These are phyloP conservation scores for Paecilomyces dactylethromorphus DNA, from an alignment of 2,329 filamentous ascomycete genomes.

Conservation along the genomic window DNA sequence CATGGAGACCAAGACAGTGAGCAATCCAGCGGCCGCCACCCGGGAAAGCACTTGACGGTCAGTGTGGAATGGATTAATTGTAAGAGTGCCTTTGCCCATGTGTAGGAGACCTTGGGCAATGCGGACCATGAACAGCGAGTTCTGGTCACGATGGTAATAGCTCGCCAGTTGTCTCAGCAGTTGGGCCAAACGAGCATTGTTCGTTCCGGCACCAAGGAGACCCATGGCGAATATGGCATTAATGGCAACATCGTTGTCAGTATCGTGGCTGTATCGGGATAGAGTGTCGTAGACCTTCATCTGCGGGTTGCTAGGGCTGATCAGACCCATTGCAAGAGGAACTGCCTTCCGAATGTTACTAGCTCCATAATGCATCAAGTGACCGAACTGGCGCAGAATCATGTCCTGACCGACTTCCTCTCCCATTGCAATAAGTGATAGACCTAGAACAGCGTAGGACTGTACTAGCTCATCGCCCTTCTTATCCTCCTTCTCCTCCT, in stretches of 20 bases:
- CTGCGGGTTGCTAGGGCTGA: constrained; percentile 96
- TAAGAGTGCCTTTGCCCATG: constrained; percentile 98
- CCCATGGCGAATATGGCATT: constrained; percentile 99
- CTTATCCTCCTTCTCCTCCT: constrained; percentile 89
- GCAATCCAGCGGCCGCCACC: constrained; percentile 80
- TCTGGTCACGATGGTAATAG: constrained; percentile 96
- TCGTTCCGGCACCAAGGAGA: constrained; percentile 90
- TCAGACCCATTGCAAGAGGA: constrained; percentile 89
- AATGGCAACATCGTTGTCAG: constrained; percentile 94
- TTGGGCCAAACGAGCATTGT: constrained; percentile 94
- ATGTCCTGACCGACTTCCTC: constrained; percentile 98
- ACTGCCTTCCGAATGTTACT: constrained; percentile 95
- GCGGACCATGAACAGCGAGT: constrained; percentile 97
- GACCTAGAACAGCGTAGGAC: constrained; percentile 89
- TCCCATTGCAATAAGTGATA: constrained; percentile 93
- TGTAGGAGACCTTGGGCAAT: constrained; percentile 96
- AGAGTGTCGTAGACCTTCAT: constrained; percentile 99
- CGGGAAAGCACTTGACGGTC: constrained; percentile 92
- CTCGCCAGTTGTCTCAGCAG: constrained; percentile 88
- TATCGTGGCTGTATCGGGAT: constrained; percentile 96
- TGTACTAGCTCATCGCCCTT: constrained; percentile 93
- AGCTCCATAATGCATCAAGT: constrained; percentile 98
- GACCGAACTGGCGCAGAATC: constrained; percentile 94
- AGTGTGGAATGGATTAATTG: constrained; percentile 97
- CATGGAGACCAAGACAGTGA: constrained; percentile 85